phyloP scores from a whole-genome alignment of 208 protist species.

The Trypanosoma scelopori region DNA sequence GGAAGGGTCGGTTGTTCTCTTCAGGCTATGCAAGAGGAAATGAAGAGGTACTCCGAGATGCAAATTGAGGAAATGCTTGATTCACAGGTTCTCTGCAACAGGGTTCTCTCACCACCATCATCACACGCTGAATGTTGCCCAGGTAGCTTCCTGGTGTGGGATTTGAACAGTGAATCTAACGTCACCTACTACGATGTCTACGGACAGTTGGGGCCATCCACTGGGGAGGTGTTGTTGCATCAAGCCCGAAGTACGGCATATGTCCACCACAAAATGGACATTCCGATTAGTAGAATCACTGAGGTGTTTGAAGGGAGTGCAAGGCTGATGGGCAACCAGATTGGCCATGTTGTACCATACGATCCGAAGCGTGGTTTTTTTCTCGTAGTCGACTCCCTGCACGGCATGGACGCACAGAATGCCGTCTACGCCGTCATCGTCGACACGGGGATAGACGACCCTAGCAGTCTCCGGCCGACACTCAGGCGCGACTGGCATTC shows the following conservation, averaged over 20 bases:
- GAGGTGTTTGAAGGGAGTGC: constrained; percentile 37
- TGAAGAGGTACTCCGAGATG: constrained; percentile 44
- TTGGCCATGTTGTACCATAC: constrained; percentile 53
- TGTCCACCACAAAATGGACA: too few relatives aligned
- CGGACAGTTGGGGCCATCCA: constrained; percentile 44
- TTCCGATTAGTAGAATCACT: constrained; percentile 1
- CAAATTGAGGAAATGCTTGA: constrained; percentile 60
- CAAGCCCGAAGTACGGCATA: not conserved
- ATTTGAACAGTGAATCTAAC: constrained; percentile 38
- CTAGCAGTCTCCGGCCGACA: constrained; percentile 15
- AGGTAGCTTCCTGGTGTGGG: constrained; percentile 62
- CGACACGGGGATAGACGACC: constrained; percentile 38
- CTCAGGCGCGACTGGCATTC: constrained; percentile 39
- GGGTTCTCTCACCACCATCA: constrained; percentile 34
- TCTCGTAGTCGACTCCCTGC: constrained; percentile 48
- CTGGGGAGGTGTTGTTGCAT: constrained; percentile 50
- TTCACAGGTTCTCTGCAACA: constrained; percentile 55
- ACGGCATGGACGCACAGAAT: constrained; percentile 31
- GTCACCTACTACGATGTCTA: constrained; percentile 48
- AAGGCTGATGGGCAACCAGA: constrained; percentile 29
- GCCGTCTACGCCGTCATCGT: constrained; percentile 38
- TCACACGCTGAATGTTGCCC: constrained; percentile 45
- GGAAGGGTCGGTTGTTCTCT: not conserved
- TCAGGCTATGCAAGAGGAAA: constrained; percentile 21
- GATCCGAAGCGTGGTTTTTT: constrained; percentile 54